These are phyloP conservation scores for Wickerhamomyces canadensis DNA, from an alignment of 805 yeast genomes.

Conservation along the genomic window DNA sequence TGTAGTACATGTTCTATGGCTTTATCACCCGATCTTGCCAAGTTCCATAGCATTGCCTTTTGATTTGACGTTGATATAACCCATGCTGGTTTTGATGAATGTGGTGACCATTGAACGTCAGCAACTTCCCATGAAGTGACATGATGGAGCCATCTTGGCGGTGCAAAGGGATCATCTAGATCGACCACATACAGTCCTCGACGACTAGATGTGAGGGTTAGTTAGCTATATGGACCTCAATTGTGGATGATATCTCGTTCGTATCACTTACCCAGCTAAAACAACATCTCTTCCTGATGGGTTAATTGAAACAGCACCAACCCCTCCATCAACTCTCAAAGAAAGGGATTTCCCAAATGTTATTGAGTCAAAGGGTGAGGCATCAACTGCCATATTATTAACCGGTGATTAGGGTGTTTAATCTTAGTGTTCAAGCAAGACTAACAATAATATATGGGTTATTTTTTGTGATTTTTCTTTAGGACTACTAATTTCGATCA, in stretches of 20 bases:
- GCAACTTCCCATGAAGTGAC: conserved; percentile 97
- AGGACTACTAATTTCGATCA: too few species aligned
- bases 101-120: conserved; percentile 98
- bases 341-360: conserved; percentile 82
- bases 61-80: conserved; percentile 92
- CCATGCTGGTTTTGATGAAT: conserved; percentile 79
- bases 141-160: conserved; percentile 92
- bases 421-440: too few species aligned
- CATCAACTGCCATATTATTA: conserved; percentile 1
- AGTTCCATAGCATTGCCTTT: conserved; percentile 92
- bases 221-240: not conserved
- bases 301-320: conserved; percentile 83
- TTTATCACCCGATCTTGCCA: conserved; percentile 57
- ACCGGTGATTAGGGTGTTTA: not conserved
- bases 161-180: conserved; percentile 89
- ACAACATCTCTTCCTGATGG: conserved; percentile 94
- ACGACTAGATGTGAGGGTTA: conserved; percentile 29
- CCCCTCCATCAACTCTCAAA: conserved; percentile 83
- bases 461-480: not conserved
- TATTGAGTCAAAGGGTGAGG: conserved; percentile 35
- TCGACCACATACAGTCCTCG: conserved; percentile 87
- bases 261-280: conserved; percentile 66
- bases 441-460: too few species aligned
- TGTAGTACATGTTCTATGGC: conserved; percentile 88
- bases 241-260: too few species aligned